These are phyloP conservation scores for Wickerhamiella spandovensis DNA, from an alignment of 805 yeast genomes.

Conservation along the genomic window DNA sequence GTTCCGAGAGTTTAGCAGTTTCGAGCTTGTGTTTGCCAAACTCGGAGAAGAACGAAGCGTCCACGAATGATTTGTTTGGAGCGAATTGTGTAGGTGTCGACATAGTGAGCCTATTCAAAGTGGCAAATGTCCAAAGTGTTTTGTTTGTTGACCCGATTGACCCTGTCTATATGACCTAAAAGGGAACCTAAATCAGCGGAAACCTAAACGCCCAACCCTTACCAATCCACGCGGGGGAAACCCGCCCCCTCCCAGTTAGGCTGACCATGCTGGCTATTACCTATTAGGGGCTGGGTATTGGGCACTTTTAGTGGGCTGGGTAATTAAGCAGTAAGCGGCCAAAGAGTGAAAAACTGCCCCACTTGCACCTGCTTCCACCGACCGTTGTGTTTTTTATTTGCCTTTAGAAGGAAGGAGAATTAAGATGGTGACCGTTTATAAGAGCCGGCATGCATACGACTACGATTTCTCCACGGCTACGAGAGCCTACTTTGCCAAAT, in stretches of 20 bases:
- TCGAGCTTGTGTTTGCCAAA: conserved; percentile 64
- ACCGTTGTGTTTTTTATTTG: too few species aligned
- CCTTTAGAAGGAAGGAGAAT: too few species aligned
- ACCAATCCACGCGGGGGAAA: not conserved
- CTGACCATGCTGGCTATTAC: not conserved
- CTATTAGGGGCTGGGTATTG: not conserved
- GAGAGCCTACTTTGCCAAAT: conserved; percentile 61
- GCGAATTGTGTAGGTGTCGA: conserved; percentile 22
- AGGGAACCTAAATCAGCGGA: not conserved
- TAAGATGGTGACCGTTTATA: conserved; percentile 51
- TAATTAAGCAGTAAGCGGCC: not conserved
- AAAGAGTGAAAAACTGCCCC: not conserved
- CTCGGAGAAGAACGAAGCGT: conserved; percentile 73
- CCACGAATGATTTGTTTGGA: conserved; percentile 60
- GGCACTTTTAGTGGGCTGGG: too few species aligned
- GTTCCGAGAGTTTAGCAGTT: conserved; percentile 49
- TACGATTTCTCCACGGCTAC: conserved; percentile 58
- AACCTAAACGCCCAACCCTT: not conserved
- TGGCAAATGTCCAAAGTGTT: not conserved
- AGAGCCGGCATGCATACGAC: conserved; percentile 40
- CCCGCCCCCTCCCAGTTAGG: too few species aligned
- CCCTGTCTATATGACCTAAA: too few species aligned
- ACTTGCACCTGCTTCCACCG: too few species aligned
- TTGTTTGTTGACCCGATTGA: not conserved
- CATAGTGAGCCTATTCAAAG: not conserved